Evolutionary conservation across 2,329 filamentous ascomycete species (phyloP).

Genomic region (Pseudogymnoascus sp.): DNA sequence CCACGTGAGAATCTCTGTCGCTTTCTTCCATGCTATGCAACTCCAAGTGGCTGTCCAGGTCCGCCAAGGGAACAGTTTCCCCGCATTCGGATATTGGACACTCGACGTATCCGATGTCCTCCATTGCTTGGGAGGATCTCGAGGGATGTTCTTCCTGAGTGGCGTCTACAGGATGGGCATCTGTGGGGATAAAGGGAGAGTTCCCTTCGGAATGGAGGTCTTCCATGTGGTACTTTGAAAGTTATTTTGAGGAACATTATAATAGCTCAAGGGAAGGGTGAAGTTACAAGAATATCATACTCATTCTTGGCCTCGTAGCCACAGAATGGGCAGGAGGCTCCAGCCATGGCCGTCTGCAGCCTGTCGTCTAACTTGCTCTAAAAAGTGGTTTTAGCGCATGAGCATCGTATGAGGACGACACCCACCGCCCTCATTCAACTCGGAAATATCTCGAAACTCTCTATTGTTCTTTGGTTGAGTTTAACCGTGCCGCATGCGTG

Average conservation of each 20-base stretch:
- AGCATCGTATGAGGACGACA: conserved; percentile 5
- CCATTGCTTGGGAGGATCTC: conserved; percentile 18
- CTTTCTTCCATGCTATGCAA: conserved; percentile 37
- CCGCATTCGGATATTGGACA: conserved; percentile 53
- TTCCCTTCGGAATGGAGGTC: conserved; percentile 26
- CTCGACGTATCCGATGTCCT: conserved; percentile 38
- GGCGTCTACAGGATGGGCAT: conserved; percentile 21
- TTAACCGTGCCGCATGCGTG: conserved; percentile 3
- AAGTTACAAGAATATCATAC: conserved; percentile 33
- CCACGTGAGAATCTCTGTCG: conserved; percentile 12
- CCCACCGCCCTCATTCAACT: not conserved
- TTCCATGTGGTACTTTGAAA: conserved; percentile 25
- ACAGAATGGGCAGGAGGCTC: conserved; percentile 34
- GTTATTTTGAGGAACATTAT: conserved; percentile 6
- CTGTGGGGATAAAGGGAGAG: conserved; percentile 26
- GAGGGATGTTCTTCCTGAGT: conserved; percentile 12
- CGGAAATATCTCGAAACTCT: not conserved
- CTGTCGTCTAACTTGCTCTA: not conserved
- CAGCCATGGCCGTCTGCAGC: not conserved
- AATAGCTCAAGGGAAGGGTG: not conserved
- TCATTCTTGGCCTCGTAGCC: conserved; percentile 29
- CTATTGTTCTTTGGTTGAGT: not conserved
- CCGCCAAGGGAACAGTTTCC: conserved; percentile 44
- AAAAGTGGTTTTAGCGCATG: not conserved
- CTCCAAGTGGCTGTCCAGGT: conserved; percentile 53